Percentiles rank a stretch among this genome's conserved stretches.
Evolutionary conservation across 1,284 basidiomycete genomes (phyloP).

Genomic region (Crucibulum parvulum): DNA sequence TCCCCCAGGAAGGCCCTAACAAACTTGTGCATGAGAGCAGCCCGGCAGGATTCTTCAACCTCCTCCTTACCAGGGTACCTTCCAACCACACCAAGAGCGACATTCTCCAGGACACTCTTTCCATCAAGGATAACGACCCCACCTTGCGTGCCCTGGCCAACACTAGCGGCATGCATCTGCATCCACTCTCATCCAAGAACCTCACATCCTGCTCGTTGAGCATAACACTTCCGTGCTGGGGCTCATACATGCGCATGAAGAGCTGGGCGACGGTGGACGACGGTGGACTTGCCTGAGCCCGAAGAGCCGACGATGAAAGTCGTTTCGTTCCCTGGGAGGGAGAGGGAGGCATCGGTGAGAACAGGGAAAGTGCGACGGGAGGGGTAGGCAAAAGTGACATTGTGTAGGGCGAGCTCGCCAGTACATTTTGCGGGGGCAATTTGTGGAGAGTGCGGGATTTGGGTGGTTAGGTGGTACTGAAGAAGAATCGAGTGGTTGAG

Average conservation of each 20-base stretch:
- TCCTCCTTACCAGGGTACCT: constrained; percentile 68
- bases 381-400: constrained; percentile 88
- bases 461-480: constrained; percentile 25
- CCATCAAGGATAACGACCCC: constrained; percentile 73
- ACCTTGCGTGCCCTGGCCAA: constrained; percentile 75
- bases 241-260: constrained; percentile 81
- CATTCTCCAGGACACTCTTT: constrained; percentile 87
- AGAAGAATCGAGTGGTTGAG: constrained; percentile 15
- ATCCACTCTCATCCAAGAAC: constrained; percentile 82
- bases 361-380: constrained; percentile 73
- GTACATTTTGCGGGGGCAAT: constrained; percentile 64
- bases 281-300: constrained; percentile 93
- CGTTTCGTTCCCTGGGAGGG: constrained; percentile 85
- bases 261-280: constrained; percentile 91
- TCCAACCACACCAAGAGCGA: constrained; percentile 69
- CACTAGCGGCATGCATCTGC: constrained; percentile 75
- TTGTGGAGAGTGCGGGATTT: constrained; percentile 49
- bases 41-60: constrained; percentile 84
- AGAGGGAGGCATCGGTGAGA: constrained; percentile 71
- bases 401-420: constrained; percentile 83
- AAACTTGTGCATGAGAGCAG: constrained; percentile 90
- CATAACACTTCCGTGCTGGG: constrained; percentile 66
- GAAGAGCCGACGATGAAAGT: constrained; percentile 95
- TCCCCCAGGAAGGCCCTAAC: constrained; percentile 81
- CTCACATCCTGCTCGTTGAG: constrained; percentile 86